Evolutionary conservation across 768 basidiomycete species (phyloP).

Genomic region (Daedaleopsis sinensis): DNA sequence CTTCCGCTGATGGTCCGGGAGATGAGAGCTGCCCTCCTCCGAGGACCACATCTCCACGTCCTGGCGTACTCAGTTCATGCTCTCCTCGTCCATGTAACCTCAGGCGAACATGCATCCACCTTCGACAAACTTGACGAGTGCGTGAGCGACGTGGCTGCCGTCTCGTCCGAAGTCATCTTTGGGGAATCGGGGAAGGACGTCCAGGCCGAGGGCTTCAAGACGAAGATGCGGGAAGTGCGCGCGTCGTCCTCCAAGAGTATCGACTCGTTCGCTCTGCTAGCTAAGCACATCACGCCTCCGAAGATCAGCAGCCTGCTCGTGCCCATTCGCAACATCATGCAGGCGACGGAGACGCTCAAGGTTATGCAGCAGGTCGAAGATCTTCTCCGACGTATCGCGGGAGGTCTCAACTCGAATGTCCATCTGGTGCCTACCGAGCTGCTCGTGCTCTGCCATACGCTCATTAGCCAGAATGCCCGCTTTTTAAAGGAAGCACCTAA

Average conservation of each 20-base stretch:
- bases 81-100: conserved; percentile 78
- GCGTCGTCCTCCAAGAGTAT: conserved; percentile 81
- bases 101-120: conserved; percentile 50
- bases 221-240: conserved; percentile 90
- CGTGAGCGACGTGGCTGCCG: conserved; percentile 75
- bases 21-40: conserved; percentile 78
- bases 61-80: conserved; percentile 85
- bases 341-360: conserved; percentile 80
- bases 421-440: conserved; percentile 70
- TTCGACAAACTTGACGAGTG: conserved; percentile 76
- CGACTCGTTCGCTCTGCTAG: conserved; percentile 82
- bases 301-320: conserved; percentile 76
- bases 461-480: conserved; percentile 87
- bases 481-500: conserved; percentile 70
- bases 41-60: conserved; percentile 94
- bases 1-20: conserved; percentile 77
- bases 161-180: conserved; percentile 90
- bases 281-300: conserved; percentile 74
- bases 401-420: conserved; percentile 83
- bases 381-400: conserved; percentile 77
- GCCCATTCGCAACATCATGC: conserved; percentile 84
- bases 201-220: conserved; percentile 88
- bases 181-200: conserved; percentile 92
- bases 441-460: conserved; percentile 82
- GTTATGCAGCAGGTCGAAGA: conserved; percentile 88